These are phyloP conservation scores for Echites panduratus DNA, from an alignment of 257 asterid genomes.

Conservation along the genomic window DNA sequence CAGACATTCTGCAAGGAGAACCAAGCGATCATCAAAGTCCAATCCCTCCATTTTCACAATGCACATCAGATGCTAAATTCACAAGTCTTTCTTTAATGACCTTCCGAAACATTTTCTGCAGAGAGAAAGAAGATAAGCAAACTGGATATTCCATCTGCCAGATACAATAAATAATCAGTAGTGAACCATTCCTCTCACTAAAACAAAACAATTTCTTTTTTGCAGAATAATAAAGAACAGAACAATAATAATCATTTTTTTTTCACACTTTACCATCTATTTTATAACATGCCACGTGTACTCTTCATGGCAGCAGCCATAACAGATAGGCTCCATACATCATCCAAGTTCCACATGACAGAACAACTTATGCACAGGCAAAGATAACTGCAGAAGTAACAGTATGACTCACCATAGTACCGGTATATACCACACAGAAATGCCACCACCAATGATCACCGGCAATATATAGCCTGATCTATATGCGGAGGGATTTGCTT, in stretches of 20 bases:
- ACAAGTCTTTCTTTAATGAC: background rate
- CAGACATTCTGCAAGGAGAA: slow-evolving; percentile 4
- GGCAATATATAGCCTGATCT: slow-evolving; percentile 75
- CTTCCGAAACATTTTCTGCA: slow-evolving; percentile 3
- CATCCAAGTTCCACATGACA: background rate
- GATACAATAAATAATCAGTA: background rate
- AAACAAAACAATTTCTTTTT: too few species aligned
- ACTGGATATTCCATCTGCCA: background rate
- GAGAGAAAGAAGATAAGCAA: background rate
- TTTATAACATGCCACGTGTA: background rate
- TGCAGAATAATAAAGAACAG: too few species aligned
- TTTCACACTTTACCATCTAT: too few species aligned
- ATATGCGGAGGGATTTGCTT: slow-evolving; percentile 89
- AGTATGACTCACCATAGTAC: slow-evolving; percentile 30
- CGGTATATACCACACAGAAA: slow-evolving; percentile 13
- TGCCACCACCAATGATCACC: slow-evolving; percentile 30
- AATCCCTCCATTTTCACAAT: background rate
- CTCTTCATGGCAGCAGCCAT: background rate
- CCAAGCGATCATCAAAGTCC: background rate
- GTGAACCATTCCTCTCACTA: background rate
- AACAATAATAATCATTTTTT: too few species aligned
- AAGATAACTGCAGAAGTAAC: background rate
- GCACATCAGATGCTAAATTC: slow-evolving; percentile 13
- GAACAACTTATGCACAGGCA: background rate
- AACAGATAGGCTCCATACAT: background rate